Evolutionary conservation across 495 filamentous ascomycete species (phyloP).

Genomic region (Pseudevernia furfuracea): DNA sequence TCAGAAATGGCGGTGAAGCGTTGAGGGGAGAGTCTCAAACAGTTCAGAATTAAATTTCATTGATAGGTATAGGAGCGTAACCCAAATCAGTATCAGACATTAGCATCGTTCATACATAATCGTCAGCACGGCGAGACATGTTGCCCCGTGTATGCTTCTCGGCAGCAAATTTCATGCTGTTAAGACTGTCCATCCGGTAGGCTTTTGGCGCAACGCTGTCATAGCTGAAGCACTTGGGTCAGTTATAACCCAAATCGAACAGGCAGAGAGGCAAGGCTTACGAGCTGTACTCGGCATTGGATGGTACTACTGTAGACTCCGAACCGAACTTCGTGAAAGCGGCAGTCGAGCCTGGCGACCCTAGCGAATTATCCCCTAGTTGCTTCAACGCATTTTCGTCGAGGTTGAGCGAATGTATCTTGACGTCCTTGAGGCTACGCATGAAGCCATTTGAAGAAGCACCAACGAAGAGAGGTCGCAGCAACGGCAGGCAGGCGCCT

Average conservation of each 20-base stretch:
- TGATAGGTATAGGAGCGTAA: neutral
- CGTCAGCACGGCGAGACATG: neutral
- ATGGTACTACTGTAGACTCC: neutral
- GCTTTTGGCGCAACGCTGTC: neutral
- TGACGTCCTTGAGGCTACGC: neutral
- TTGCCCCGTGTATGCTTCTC: neutral
- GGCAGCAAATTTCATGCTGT: neutral
- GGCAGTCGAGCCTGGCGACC: neutral
- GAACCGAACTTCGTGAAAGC: neutral
- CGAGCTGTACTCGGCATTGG: neutral
- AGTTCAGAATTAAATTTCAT: neutral
- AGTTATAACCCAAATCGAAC: neutral
- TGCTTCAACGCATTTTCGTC: neutral
- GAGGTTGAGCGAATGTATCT: neutral
- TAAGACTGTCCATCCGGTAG: neutral
- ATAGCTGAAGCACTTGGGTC: neutral
- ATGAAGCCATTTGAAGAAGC: neutral
- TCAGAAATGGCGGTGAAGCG: too few relatives aligned
- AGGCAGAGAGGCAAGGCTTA: neutral
- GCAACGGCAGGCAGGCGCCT: constrained; percentile 9
- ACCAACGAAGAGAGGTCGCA: constrained; percentile 1
- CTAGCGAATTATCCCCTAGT: neutral
- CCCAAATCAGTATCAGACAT: neutral
- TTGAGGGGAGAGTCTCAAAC: too few relatives aligned
- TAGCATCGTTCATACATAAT: neutral